Evolutionary conservation across 2,329 filamentous ascomycete species (phyloP), one percentile per base, ranked within the genome.

Genomic region (Myriosclerotinia duriaeana): DNA sequence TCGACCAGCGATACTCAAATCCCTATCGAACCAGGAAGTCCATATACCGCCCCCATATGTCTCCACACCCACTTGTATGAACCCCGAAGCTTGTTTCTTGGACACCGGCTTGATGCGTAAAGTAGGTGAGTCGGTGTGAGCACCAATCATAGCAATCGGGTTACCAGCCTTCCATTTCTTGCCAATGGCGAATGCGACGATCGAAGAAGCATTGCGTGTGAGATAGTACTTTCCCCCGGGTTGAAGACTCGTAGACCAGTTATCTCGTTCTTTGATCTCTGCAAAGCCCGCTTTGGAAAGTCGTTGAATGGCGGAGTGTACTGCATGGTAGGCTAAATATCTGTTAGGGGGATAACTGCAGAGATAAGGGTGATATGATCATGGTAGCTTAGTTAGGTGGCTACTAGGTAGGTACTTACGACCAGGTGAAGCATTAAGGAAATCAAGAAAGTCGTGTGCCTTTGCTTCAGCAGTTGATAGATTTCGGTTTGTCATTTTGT

Each of bases 11-110:
- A 98, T 87, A 73, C 91, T 90, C 69, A 99, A 82, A 77, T 99
- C 95, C 61, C 95, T 89, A 78, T 99, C 95, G 76, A 99, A 99
- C 95, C 90, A 99, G 56, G 92, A 96, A 79, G 97, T 93, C 94
- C 94, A 98, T 75, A 98, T 89, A 66, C 95, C 95, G 69, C 95
- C 95, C 64, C 95, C 95, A 76, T 99, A 99, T 1, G 92, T 94
- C 82, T 99, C 95, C 62, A 97, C 94, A 64, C 93, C 95, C 66
- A 99, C 89, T 79, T 99, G 95, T 70, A 97, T 80, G 78, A 95
- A 99, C 15, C 94, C 94, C 71, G 91, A 90, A 66, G 86, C 88
- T 75, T 86, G 85, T 80, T 94, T 95, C 80, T 94, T 97, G 76
- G 92, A 96, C 53, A 97, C 89, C 15, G 95, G 95, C 83, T 99